These are phyloP conservation scores for Globisporangium viniferum DNA, from an alignment of 352 stramenopile genomes.

Conservation along the genomic window DNA sequence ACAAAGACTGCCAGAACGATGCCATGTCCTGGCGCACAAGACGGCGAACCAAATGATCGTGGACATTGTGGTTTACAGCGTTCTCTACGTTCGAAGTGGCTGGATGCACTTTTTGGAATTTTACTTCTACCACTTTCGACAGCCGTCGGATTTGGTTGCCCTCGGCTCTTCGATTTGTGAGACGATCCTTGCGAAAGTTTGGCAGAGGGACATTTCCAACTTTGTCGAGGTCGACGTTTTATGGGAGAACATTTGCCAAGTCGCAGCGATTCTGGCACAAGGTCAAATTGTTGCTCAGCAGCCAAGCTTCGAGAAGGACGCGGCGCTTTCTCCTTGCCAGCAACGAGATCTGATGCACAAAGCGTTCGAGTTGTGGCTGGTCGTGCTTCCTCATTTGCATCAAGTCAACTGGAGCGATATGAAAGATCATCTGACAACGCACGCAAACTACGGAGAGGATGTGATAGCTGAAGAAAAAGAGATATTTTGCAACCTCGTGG, in stretches of 20 bases:
- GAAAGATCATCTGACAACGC: slow-evolving; percentile 39
- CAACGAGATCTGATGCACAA: slow-evolving; percentile 38
- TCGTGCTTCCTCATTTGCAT: slow-evolving; percentile 50
- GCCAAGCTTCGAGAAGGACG: slow-evolving; percentile 20
- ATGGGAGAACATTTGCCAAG: slow-evolving; percentile 82
- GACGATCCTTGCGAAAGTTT: slow-evolving; percentile 29
- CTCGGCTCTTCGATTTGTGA: slow-evolving; percentile 45
- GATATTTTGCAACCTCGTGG: slow-evolving; percentile 60
- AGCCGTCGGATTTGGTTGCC: slow-evolving; percentile 40
- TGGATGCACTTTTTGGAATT: slow-evolving; percentile 83
- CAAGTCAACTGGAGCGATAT: slow-evolving; percentile 62
- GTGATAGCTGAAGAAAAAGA: slow-evolving; percentile 48
- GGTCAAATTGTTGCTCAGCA: slow-evolving; percentile 25
- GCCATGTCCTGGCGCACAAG: slow-evolving; percentile 35
- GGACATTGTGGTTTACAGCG: slow-evolving; percentile 68
- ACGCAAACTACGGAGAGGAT: slow-evolving; percentile 45
- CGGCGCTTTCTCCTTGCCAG: slow-evolving; percentile 35
- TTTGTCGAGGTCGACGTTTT: slow-evolving; percentile 34
- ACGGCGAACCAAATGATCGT: slow-evolving; percentile 60
- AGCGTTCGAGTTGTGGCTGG: slow-evolving; percentile 60
- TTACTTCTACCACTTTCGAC: slow-evolving; percentile 56
- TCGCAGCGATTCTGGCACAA: slow-evolving; percentile 56
- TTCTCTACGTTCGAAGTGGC: slow-evolving; percentile 68
- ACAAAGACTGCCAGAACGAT: slow-evolving; percentile 45
- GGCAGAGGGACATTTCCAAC: slow-evolving; percentile 18